phyloP scores from a whole-genome alignment of 257 asterid species.

The Agastache rugosa region DNA sequence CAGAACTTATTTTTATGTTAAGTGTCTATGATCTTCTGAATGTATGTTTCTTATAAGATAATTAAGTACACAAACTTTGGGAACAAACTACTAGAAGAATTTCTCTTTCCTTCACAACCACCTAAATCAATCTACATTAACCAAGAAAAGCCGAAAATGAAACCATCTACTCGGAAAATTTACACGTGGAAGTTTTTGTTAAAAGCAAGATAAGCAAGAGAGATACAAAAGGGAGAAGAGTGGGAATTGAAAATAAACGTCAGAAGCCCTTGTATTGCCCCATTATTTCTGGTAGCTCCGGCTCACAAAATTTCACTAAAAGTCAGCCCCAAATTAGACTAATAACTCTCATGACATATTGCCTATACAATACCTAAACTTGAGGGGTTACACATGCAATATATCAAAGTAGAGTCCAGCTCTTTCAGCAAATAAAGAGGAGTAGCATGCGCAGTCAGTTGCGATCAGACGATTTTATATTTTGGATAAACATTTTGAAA shows the following conservation, averaged over 20 bases:
- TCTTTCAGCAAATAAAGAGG: constrained; percentile 2
- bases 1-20: neutral
- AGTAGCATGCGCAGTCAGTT: neutral
- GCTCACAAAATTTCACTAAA: no score
- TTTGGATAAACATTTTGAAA: neutral
- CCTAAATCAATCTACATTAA: neutral
- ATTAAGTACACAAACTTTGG: neutral
- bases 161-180: neutral
- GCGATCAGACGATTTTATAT: neutral
- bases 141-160: neutral
- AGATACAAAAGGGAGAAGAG: neutral
- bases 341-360: neutral
- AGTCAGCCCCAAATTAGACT: constrained; percentile 8
- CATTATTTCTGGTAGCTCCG: neutral
- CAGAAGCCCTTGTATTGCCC: neutral
- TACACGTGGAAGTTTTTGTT: neutral
- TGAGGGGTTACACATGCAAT: neutral
- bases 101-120: neutral
- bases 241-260: neutral
- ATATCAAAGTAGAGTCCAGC: no score
- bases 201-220: neutral
- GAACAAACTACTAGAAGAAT: neutral
- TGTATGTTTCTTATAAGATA: neutral
- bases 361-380: neutral
- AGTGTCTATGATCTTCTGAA: neutral